Evolutionary conservation across 129 eudicot species (phyloP), one percentile per base, ranked within the genome.

Genomic region (Lactuca saligna): DNA sequence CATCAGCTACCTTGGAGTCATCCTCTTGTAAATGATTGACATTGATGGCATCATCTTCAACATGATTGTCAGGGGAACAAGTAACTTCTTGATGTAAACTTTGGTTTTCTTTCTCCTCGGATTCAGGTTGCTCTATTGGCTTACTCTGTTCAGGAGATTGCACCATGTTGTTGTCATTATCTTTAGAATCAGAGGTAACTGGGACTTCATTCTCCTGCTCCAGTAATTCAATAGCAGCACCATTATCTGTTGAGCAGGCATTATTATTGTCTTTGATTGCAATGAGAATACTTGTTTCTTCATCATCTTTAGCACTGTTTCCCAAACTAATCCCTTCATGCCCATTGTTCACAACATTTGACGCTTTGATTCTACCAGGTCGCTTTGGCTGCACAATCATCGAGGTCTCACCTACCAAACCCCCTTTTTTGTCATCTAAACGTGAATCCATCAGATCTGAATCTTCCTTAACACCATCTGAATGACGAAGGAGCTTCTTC

Each of bases 401-500:
- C n/a, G 83, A 63, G 33, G 75, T 84, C 29, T 79, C 82, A 50
- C 83, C 77, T 32, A 65, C 82, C 55, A 74, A n/a, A 5, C 41
- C 74, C 69, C 61, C 81, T 57, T 80, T 68, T 64, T 79, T 78
- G 8, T 72, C 83, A 60, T 39, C 73, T 63, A 70, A 33, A 31
- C 49, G 63, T 35, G 65, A 71, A 68, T 38, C 78, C 66, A 55
- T 76, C 76, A 44, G 4, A 64, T 66, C 75, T 4, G 72, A 32
- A 34, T 75, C 82, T 68, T 79, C 85, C 73, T 64, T 60, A 11
- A 41, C 55, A 70, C 75, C 90, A 68, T 79, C 82, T 7, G 41
- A 39, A 74, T 72, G 81, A 61, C 71, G 66, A 74, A 87, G 81
- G 4, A 93, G 93, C 83, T 83, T 89, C 80, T 84, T 79, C 57